Evolutionary conservation across 1,284 basidiomycete genomes (phyloP).

Genomic region (Puccinia brachypodii): DNA sequence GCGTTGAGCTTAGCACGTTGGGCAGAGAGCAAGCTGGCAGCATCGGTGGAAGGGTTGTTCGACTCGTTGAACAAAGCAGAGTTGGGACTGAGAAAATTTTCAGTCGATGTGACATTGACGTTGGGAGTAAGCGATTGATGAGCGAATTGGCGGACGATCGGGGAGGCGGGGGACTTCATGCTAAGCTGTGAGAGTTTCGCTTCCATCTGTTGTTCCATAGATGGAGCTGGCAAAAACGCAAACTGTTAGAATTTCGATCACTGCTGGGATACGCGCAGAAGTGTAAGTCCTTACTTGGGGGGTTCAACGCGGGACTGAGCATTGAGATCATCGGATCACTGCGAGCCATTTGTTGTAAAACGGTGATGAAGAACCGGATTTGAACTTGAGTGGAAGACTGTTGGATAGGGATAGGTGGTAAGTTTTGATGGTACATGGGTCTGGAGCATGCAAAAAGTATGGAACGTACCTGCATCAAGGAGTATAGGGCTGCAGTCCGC

Average conservation of each 20-base stretch:
- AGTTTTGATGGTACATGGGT: neutral
- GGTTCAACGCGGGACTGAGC: slow-evolving; percentile 73
- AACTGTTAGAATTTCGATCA: neutral
- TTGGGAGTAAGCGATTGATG: slow-evolving; percentile 69
- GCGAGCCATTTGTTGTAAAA: slow-evolving; percentile 97
- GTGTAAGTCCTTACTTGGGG: slow-evolving; percentile 61
- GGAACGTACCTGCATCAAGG: slow-evolving; percentile 74
- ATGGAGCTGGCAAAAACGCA: slow-evolving; percentile 60
- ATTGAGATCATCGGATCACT: slow-evolving; percentile 95
- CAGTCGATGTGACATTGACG: slow-evolving; percentile 49
- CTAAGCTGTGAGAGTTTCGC: slow-evolving; percentile 71
- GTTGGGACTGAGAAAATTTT: slow-evolving; percentile 60
- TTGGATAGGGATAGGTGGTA: neutral
- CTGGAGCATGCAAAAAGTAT: neutral
- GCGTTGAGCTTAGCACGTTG: slow-evolving; percentile 87
- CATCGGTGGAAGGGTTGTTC: slow-evolving; percentile 60
- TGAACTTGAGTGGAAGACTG: slow-evolving; percentile 93
- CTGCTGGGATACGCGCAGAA: slow-evolving; percentile 50
- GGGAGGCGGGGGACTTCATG: slow-evolving; percentile 71
- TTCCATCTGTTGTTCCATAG: slow-evolving; percentile 97
- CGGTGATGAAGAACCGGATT: slow-evolving; percentile 98
- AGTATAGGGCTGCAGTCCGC: slow-evolving; percentile 98
- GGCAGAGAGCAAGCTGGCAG: slow-evolving; percentile 77
- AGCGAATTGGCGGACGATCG: slow-evolving; percentile 66
- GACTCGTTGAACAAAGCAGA: slow-evolving; percentile 54